Base-by-base conservation (phyloP, 805 yeast genomes). In the Metschnikowia vanudenii region DNA sequence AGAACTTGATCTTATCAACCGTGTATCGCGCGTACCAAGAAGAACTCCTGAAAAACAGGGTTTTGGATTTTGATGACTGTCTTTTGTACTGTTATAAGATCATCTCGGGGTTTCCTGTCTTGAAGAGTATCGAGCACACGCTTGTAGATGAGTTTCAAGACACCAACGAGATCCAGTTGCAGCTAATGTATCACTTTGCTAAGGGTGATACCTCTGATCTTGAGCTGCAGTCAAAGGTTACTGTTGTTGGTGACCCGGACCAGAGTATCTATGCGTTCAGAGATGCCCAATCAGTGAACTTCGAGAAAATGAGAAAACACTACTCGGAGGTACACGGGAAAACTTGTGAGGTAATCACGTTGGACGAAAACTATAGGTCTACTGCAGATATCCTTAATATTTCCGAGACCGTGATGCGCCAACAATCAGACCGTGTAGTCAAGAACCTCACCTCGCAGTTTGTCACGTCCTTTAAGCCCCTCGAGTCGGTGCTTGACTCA, bases 241-340 rank as follows among this genome's bases (percentile, higher is more conserved):
- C 97, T 0, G 83, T 90, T 1, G 97, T 92, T 2, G 99, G 99
- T 1, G 99, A 92, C 60, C 96, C 97, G 0, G 97, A 94, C 63
- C 99, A 92, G 64, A 84, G 96, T 59, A 92, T 92, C 18, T 92
- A 94, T 62, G 89, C 85, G 0, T 92, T 92, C 56, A 71, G 98
- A 50, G 82, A 84, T 57, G 97, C 97, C 0, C 81, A 81, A 30
- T 73, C 84, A 1, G 67, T 71, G 14, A 90, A 87, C 56, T 88
- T 91, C 56, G 66, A 67, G 34, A 68, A 69, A 12, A 80, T 89
- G 87, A 63, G 67, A 34, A 44, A 54, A 0, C 59, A 69, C 47
- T 76, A 79, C 18, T 12, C 36, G 11, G 11, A 37, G 18, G 26
- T 20, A 52, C 63, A 26, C 49, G 63, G 39, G 22, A 31, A 26